Base-by-base conservation (phyloP, 768 basidiomycete genomes). In the Rhodotorula paludigena region DNA sequence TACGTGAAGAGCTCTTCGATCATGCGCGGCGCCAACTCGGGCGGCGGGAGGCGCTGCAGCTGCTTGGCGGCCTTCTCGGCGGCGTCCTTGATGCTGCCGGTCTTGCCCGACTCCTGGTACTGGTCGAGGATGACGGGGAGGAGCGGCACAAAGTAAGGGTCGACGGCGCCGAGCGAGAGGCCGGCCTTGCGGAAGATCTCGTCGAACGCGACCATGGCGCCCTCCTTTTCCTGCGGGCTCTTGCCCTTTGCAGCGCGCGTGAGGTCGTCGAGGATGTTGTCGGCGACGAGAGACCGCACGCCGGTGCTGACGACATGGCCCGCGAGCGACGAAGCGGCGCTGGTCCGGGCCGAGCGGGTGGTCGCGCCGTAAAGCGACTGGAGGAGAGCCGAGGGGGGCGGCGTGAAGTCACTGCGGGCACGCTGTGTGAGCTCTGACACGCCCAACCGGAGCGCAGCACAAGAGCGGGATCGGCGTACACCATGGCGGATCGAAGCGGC, bases 41-140 rank as follows among this genome's bases (percentile, higher is more conserved):
- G 86, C 44, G 92, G 90, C 64, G 86, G 85, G 52, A 88, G 83
- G 76, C 90, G 90, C 67, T 94, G 79, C 77, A 96, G 87, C 42
- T 88, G 81, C 78, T 91, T 93, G 74, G 87, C 84, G 20, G 93
- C 90, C 20, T 85, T 78, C 16, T 85, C 79, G n/a, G 92, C 89
- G 20, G 91, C 90, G 53, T 79, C 78, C 63, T 92, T 86, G 70
- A 97, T 91, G 36, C 92, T 88, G 60, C 92, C 91, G 78, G 96
- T 94, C 78, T 98, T 94, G 69, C 91, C 92, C 78, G 94, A 93
- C 78, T 98, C 94, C 83, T 89, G 88, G 79, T 89, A 87, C 45
- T 92, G 82, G 60, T 92, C 89, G 78, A 88, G 87, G 58, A 97
- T 78, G 47, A 86, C 74, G 25, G 89, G 84, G 60, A 97, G 85